Conservation (phyloP, 169 alveolate genomes). For the Perkinsus olseni region DNA sequence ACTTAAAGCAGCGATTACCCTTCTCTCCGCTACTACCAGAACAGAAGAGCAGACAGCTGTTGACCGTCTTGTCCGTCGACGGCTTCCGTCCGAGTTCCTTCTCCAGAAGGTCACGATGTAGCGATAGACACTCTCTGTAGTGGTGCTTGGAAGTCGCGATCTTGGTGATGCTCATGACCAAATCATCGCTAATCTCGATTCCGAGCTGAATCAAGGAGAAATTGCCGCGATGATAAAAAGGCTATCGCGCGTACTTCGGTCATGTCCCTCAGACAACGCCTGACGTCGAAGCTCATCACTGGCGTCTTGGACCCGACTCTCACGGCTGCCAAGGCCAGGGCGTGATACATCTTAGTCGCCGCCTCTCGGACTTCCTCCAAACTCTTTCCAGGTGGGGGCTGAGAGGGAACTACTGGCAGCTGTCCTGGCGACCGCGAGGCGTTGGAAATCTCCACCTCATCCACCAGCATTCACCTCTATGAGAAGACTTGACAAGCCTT, state of each 20-base stretch:
- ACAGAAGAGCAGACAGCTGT: not conserved
- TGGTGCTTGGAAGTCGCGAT: not conserved
- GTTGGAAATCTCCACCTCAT: not conserved
- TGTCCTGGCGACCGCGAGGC: no score
- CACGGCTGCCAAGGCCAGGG: not conserved
- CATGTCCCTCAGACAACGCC: not conserved
- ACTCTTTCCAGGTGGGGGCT: not conserved
- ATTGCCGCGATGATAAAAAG: not conserved
- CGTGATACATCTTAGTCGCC: not conserved
- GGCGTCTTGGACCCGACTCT: not conserved
- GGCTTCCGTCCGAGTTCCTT: not conserved
- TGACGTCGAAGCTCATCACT: not conserved
- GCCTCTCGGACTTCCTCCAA: not conserved
- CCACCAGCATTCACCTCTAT: not conserved
- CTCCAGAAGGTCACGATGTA: not conserved
- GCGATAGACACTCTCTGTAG: not conserved
- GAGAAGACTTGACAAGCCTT: not conserved
- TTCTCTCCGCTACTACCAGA: not conserved
- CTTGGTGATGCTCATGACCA: not conserved
- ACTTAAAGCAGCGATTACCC: not conserved
- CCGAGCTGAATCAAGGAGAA: not conserved
- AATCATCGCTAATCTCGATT: not conserved
- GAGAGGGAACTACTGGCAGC: no score
- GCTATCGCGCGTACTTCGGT: not conserved
- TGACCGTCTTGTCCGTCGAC: not conserved